Base-by-base conservation (phyloP, 2,329 filamentous ascomycete species). In the Cladosporium sp. region DNA sequence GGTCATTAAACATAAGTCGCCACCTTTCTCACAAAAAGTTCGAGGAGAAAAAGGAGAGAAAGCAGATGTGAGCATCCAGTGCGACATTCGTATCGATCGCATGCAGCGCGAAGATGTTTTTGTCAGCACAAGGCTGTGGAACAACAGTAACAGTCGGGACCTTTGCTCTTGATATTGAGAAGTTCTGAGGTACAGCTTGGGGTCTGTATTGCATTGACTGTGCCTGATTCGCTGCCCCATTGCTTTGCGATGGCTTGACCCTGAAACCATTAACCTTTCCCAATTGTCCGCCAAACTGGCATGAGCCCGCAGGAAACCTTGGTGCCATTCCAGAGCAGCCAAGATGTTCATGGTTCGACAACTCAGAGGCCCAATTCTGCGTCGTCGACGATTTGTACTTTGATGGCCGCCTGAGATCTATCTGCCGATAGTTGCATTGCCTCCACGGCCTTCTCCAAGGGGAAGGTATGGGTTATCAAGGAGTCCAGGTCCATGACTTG, bases 111-210 rank as follows among this genome's bases (percentile, higher is more conserved):
- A 87, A 70, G 89, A 96, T 18, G 85, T 95, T 67, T 95, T 95
- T 81, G 83, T 96, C 66, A 87, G 91, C 57, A 89, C 86, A 71
- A 96, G 95, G 78, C 85, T 95, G 53, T 95, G 89, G 89, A 90
- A 91, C 76, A 84, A 84, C 59, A 95, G 90, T 81, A 88, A 95
- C 76, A 86, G 92, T 63, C 78, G 77, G 61, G 84, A 91, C 60
- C 79, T 80, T 61, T 9, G 88, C 91, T 56, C 82, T 86, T 72
- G 83, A 83, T 52, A 89, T 92, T 66, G 79, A 77, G 70, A 82
- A 82, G 69, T 84, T 84, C 65, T 87, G 91, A 73, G 82, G 91
- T 55, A 80, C 82, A 59, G 86, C 92, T 76, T 92, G 88, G 83
- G 84, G 85, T 56, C 69, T 95, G 54, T 89, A 91, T 64, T 93